These are phyloP conservation scores for Exophiala alcalophila DNA, from an alignment of 2,329 filamentous ascomycete genomes.

Conservation along the genomic window DNA sequence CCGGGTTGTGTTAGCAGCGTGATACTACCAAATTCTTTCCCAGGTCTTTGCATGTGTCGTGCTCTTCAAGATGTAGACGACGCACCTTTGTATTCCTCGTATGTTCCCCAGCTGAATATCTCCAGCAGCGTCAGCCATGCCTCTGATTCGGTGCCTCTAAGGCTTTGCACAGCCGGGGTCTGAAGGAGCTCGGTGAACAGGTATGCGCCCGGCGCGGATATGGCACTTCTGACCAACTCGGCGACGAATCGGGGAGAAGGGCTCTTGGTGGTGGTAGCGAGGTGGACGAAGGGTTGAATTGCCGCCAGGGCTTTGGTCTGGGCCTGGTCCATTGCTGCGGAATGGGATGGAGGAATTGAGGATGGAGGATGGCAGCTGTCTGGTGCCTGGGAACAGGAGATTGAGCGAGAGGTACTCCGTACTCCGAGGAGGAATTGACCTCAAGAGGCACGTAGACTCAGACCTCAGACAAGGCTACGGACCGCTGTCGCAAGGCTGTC, in stretches of 20 bases:
- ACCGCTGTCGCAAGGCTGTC: no score
- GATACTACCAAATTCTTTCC: no score
- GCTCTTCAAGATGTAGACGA: slow-evolving; percentile 30
- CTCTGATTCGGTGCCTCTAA: slow-evolving; percentile 53
- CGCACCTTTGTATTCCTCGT: slow-evolving; percentile 67
- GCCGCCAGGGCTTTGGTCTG: slow-evolving; percentile 57
- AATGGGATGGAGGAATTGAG: not conserved
- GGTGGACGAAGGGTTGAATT: slow-evolving; percentile 79
- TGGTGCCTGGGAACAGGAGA: no score
- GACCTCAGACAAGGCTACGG: no score
- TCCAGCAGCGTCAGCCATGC: slow-evolving; percentile 69
- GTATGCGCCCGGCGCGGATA: slow-evolving; percentile 83
- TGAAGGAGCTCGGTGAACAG: slow-evolving; percentile 92
- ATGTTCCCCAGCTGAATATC: slow-evolving; percentile 91
- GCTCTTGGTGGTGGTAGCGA: slow-evolving; percentile 73
- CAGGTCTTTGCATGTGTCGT: no score
- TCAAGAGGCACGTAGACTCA: no score
- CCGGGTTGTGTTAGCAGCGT: no score
- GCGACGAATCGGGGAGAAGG: slow-evolving; percentile 76
- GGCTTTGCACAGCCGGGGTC: slow-evolving; percentile 71
- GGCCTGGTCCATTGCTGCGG: slow-evolving; percentile 43
- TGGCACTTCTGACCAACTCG: slow-evolving; percentile 83
- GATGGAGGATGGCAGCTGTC: no score
- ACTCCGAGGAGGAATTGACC: no score
- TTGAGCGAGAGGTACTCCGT: no score